These are phyloP conservation scores for Cercospora nicotianae DNA, from an alignment of 2,329 filamentous ascomycete genomes.

Conservation along the genomic window DNA sequence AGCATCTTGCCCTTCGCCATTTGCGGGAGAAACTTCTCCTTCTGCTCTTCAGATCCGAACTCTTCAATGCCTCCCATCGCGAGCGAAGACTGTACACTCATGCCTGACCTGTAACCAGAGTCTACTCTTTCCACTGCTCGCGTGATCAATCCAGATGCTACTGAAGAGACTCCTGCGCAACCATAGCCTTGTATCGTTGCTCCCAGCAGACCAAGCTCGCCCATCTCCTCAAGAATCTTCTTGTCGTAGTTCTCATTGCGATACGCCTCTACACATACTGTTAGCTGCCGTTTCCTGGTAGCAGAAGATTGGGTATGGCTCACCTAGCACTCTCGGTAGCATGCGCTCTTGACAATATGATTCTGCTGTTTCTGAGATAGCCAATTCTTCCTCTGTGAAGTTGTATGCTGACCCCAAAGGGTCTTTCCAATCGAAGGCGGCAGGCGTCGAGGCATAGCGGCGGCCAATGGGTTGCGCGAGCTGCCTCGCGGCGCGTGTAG, in stretches of 20 bases:
- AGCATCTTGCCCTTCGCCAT: conserved; percentile 81
- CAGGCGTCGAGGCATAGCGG: conserved; percentile 45
- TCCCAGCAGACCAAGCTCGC: conserved; percentile 82
- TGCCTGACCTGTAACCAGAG: conserved; percentile 86
- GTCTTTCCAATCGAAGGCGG: conserved; percentile 85
- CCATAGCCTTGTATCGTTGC: conserved; percentile 84
- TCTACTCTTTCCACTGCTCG: conserved; percentile 88
- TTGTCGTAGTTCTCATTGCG: conserved; percentile 83
- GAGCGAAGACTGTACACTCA: conserved; percentile 91
- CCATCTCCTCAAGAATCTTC: conserved; percentile 87
- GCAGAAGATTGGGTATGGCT: conserved; percentile 11
- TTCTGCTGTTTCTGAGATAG: conserved; percentile 86
- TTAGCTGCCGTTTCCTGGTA: neutral
- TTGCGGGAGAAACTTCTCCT: conserved; percentile 75
- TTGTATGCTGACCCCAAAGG: conserved; percentile 69
- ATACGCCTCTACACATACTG: conserved; percentile 66
- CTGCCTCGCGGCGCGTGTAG: conserved; percentile 43
- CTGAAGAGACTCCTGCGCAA: conserved; percentile 82
- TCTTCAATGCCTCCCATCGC: conserved; percentile 91
- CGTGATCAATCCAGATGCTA: conserved; percentile 86
- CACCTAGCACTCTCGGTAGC: conserved; percentile 82
- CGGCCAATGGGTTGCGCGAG: conserved; percentile 38
- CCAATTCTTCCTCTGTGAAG: conserved; percentile 86
- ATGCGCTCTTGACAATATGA: conserved; percentile 91
- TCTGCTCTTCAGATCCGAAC: conserved; percentile 82